These are phyloP conservation scores for Fusarium musae DNA, from an alignment of 2,329 filamentous ascomycete genomes.

Conservation along the genomic window DNA sequence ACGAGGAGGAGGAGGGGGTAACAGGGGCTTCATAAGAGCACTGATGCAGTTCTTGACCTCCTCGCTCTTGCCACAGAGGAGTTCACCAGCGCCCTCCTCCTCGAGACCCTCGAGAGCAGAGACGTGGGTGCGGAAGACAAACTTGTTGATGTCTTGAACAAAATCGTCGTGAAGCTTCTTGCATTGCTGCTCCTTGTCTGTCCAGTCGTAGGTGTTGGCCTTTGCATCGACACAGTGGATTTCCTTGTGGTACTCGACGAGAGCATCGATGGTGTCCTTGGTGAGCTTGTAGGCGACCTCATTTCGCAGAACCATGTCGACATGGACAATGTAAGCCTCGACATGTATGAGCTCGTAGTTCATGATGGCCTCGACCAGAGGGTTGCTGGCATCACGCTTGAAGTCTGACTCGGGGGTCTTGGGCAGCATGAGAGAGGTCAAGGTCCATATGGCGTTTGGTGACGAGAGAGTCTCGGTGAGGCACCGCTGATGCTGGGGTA, in stretches of 20 bases:
- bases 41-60: conserved; percentile 91
- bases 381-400: conserved; percentile 74
- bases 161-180: conserved; percentile 99
- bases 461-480: conserved; percentile 94
- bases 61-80: conserved; percentile 90
- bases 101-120: conserved; percentile 93
- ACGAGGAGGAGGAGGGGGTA: conserved; percentile 86
- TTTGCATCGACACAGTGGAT: conserved; percentile 92
- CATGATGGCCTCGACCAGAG: conserved; percentile 78
- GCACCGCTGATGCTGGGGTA: conserved; percentile 94
- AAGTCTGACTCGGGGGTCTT: conserved; percentile 89
- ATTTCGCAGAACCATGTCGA: conserved; percentile 98
- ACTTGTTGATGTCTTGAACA: conserved; percentile 95
- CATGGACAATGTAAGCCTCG: conserved; percentile 97
- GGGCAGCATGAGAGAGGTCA: conserved; percentile 91
- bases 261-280: conserved; percentile 88
- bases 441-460: conserved; percentile 90
- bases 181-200: conserved; percentile 94
- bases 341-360: conserved; percentile 94
- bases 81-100: conserved; percentile 94
- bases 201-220: conserved; percentile 91
- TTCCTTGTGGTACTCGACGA: conserved; percentile 96
- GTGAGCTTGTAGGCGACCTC: conserved; percentile 99
- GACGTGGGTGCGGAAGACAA: conserved; percentile 90
- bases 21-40: conserved; percentile 85